phyloP scores from a whole-genome alignment of 164 flowering plant genomes.

The Aristolochia californica region DNA sequence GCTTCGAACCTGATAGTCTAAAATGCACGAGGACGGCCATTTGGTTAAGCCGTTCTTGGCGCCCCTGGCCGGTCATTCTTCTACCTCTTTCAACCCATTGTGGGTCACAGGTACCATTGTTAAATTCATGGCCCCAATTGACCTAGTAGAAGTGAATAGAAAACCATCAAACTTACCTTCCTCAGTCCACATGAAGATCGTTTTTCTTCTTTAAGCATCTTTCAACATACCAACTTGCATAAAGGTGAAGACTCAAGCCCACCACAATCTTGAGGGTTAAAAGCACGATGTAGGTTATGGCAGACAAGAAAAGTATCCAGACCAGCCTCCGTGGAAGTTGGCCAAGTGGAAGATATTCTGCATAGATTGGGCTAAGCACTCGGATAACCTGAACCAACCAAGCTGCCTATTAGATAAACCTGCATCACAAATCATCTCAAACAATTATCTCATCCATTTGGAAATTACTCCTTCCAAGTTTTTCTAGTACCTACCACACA shows the following conservation, averaged over 20 bases:
- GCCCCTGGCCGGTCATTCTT: no score
- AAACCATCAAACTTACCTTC: no score
- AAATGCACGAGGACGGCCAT: no score
- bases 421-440: not conserved
- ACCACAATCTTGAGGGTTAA: conserved; percentile 69
- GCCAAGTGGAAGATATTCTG: conserved; percentile 60
- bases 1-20: no score
- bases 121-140: no score
- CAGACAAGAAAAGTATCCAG: conserved; percentile 48
- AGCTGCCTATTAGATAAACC: not conserved
- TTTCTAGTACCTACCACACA: conserved; percentile 59
- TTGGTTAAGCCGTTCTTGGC: no score
- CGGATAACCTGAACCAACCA: conserved; percentile 60
- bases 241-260: conserved; percentile 63
- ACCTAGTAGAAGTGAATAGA: no score
- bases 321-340: conserved; percentile 69
- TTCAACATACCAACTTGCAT: conserved; percentile 74
- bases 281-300: conserved; percentile 69
- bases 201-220: conserved; percentile 53
- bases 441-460: not conserved
- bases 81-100: no score
- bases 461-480: not conserved
- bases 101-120: no score
- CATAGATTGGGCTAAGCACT: conserved; percentile 76
- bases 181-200: conserved; percentile 44